Conservation (phyloP, 768 basidiomycete genomes). For the Cubamyces lactineus region DNA sequence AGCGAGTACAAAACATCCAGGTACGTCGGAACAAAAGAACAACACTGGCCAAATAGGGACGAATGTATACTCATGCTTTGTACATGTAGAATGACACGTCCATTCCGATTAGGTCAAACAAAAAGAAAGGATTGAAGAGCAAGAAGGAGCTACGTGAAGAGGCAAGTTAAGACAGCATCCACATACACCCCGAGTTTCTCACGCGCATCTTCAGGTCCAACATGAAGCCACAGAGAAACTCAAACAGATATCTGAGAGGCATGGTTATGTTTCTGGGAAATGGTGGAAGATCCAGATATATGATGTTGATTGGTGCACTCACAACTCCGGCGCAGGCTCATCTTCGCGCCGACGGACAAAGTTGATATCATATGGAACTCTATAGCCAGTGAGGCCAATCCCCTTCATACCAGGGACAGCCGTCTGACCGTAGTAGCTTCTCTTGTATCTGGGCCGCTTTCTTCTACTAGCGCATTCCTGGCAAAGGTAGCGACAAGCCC, state of each 20-base stretch:
- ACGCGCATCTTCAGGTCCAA: conserved; percentile 49
- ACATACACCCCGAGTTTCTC: neutral
- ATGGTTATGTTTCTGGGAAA: conserved; percentile 65
- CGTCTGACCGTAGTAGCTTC: conserved; percentile 47
- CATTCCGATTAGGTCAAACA: conserved; percentile 68
- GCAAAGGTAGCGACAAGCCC: conserved; percentile 73
- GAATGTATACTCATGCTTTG: no score
- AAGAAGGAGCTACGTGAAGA: conserved; percentile 78
- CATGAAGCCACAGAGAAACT: conserved; percentile 58
- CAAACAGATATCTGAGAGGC: conserved; percentile 58
- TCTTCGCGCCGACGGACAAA: conserved; percentile 63
- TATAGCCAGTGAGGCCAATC: conserved; percentile 55
- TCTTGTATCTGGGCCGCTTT: conserved; percentile 62
- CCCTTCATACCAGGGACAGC: neutral
- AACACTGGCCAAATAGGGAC: no score
- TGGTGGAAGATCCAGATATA: conserved; percentile 46
- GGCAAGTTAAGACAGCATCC: conserved; percentile 40
- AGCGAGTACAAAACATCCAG: conserved; percentile 63
- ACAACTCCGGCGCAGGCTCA: conserved; percentile 50
- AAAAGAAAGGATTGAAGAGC: conserved; percentile 71
- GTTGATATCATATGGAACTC: conserved; percentile 65
- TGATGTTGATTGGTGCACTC: neutral
- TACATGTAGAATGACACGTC: conserved; percentile 56
- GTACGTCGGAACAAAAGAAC: conserved; percentile 33
- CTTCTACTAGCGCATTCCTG: conserved; percentile 54